Conservation (phyloP, 345 rosid genomes). For the Noccaea caerulescens region DNA sequence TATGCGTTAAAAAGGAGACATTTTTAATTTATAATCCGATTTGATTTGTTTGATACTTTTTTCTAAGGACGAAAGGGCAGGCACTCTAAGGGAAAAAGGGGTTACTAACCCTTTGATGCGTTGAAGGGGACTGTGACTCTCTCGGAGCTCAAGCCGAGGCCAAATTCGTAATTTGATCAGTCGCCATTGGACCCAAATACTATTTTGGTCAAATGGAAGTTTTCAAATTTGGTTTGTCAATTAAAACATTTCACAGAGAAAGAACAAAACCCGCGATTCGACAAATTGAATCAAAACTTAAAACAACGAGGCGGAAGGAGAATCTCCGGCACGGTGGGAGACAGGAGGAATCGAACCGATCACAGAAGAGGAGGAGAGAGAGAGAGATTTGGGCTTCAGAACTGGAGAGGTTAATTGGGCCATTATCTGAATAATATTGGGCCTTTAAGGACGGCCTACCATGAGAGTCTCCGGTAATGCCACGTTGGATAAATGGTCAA, state of each 20-base stretch:
- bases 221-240: conserved; percentile 12
- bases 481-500: background rate
- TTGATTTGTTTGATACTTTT: conserved; percentile 2
- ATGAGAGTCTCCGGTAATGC: background rate
- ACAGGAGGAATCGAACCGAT: background rate
- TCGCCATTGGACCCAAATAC: background rate
- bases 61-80: conserved; percentile 33
- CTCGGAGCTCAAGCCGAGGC: conserved; percentile 10
- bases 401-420: background rate
- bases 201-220: background rate
- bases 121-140: conserved; percentile 25
- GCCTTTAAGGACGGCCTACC: background rate
- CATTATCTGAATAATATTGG: background rate
- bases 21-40: background rate
- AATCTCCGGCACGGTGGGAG: background rate
- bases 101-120: conserved; percentile 37
- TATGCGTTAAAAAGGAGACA: conserved; percentile 10
- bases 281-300: no score
- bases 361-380: background rate
- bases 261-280: no score
- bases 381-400: conserved; percentile 6
- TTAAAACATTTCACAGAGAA: background rate
- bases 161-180: background rate
- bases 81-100: background rate
- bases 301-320: background rate